These are phyloP conservation scores for Dalbergia oliveri DNA, from an alignment of 306 rosid species.

Conservation along the genomic window DNA sequence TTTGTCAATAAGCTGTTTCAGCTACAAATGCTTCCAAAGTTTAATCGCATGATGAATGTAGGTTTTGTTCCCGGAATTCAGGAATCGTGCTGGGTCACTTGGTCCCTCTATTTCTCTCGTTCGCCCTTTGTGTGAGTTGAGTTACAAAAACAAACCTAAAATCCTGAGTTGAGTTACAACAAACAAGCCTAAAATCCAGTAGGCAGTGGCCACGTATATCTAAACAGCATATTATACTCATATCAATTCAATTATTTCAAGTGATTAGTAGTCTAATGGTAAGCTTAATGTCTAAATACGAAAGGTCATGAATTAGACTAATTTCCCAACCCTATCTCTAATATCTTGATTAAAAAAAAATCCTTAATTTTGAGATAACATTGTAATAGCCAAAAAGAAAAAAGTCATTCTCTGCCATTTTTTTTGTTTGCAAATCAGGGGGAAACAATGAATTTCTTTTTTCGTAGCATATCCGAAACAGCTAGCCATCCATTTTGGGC, in stretches of 20 bases:
- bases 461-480: too few species aligned
- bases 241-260: not conserved
- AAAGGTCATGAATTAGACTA: too few species aligned
- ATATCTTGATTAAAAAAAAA: too few species aligned
- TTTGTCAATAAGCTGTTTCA: conserved; percentile 35
- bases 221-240: not conserved
- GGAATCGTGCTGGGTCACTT: conserved; percentile 19
- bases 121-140: not conserved
- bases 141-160: not conserved
- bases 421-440: too few species aligned
- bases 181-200: not conserved
- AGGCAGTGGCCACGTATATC: not conserved
- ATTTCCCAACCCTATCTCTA: too few species aligned
- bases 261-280: too few species aligned
- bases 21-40: conserved; percentile 25
- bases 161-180: not conserved
- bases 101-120: not conserved
- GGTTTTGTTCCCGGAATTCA: conserved; percentile 28
- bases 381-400: not conserved
- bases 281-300: too few species aligned
- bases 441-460: too few species aligned
- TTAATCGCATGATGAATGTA: conserved; percentile 2
- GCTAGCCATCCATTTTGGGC: too few species aligned
- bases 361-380: too few species aligned
- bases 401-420: not conserved